These are phyloP conservation scores for Gastrolobium villosum DNA, from an alignment of 306 rosid species.

Conservation along the genomic window DNA sequence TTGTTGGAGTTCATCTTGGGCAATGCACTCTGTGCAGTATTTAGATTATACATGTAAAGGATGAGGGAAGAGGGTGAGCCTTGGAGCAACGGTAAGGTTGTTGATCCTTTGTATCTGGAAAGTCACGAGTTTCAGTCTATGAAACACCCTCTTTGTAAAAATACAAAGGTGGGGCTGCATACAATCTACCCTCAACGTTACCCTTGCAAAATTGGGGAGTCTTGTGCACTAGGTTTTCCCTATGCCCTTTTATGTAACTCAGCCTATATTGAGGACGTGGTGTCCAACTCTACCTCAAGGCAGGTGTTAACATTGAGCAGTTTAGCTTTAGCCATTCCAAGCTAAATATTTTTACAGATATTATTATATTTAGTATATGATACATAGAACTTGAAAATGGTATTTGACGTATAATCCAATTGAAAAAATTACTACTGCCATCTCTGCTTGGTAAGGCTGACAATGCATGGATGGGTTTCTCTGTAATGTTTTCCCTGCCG, in stretches of 20 bases:
- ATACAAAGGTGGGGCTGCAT: too few species aligned
- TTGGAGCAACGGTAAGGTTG: too few species aligned
- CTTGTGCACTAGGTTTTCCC: too few species aligned
- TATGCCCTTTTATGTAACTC: too few species aligned
- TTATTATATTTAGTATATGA: background rate
- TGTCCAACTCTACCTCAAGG: slow-evolving; percentile 6
- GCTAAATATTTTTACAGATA: background rate
- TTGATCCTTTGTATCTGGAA: too few species aligned
- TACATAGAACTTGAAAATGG: slow-evolving; percentile 2
- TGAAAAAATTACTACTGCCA: background rate
- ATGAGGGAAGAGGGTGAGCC: background rate
- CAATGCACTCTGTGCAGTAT: background rate
- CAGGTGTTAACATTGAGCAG: background rate
- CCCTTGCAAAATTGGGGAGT: background rate
- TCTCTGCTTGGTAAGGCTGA: background rate
- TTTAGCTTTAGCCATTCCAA: slow-evolving; percentile 12
- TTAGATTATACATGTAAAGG: background rate
- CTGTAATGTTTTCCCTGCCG: slow-evolving; percentile 10
- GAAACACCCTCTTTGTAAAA: too few species aligned
- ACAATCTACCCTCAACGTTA: too few species aligned
- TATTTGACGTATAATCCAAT: background rate
- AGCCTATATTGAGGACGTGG: background rate
- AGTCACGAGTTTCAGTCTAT: too few species aligned
- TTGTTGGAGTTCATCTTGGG: background rate
- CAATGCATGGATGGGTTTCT: background rate